Conservation (phyloP, 768 basidiomycete genomes). For the Hydnomerulius pinastri region DNA sequence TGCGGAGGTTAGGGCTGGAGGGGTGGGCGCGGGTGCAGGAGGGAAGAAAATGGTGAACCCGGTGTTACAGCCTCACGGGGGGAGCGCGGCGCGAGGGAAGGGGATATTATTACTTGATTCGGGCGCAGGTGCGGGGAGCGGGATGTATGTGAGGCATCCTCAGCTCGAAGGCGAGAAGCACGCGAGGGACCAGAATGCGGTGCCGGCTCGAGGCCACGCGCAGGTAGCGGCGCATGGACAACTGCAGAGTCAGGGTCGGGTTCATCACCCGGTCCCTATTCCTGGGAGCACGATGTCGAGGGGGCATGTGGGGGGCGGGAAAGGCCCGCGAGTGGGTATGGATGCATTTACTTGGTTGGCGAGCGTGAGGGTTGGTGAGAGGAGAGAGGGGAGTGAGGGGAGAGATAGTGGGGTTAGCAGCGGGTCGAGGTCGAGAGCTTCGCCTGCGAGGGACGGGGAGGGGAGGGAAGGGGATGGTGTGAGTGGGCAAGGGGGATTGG, state of each 20-base stretch:
- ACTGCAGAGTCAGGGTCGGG: slow-evolving; percentile 1
- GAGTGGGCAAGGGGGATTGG: no score
- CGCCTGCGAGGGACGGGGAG: slow-evolving; percentile 22
- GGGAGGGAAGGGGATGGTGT: no score
- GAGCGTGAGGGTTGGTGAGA: slow-evolving; percentile 65
- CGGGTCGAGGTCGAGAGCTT: slow-evolving; percentile 43
- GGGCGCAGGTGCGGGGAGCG: slow-evolving; percentile 34
- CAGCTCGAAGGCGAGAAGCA: slow-evolving; percentile 12
- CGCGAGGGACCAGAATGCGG: no score
- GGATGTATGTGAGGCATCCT: slow-evolving; percentile 38
- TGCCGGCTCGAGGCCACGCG: slow-evolving; percentile 2
- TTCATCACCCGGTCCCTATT: slow-evolving; percentile 19
- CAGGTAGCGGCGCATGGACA: no score
- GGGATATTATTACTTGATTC: slow-evolving; percentile 28
- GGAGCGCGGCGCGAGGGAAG: slow-evolving; percentile 35
- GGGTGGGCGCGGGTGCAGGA: slow-evolving; percentile 28
- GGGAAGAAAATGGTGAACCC: slow-evolving; percentile 25
- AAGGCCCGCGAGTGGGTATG: slow-evolving; percentile 61
- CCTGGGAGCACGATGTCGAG: slow-evolving; percentile 46
- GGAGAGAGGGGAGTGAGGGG: slow-evolving; percentile 57
- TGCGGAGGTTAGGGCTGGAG: slow-evolving; percentile 67
- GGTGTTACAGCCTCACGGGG: slow-evolving; percentile 34
- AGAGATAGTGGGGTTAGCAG: slow-evolving; percentile 49
- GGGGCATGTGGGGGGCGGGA: slow-evolving; percentile 47
- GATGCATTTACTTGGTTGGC: slow-evolving; percentile 74